Conservation (phyloP, 345 rosid species). For the Syzygium oleosum region DNA sequence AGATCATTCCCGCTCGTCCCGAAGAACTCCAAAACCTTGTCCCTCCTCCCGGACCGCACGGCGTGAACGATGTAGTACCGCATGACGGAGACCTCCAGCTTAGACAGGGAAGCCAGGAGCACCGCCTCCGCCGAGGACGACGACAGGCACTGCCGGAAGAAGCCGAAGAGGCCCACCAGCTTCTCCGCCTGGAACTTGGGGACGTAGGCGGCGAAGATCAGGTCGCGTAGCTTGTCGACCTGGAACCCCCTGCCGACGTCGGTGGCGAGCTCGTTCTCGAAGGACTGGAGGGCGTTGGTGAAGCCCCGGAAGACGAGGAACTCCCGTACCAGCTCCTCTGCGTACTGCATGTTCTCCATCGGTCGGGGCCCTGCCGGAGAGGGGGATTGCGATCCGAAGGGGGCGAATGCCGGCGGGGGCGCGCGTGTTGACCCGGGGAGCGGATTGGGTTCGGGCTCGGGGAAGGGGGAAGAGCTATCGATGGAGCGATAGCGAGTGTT, state of each 20-base stretch:
- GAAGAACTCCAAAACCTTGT: slow-evolving; percentile 49
- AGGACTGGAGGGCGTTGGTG: slow-evolving; percentile 46
- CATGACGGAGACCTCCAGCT: slow-evolving; percentile 43
- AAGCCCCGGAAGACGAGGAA: slow-evolving; percentile 65
- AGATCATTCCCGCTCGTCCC: slow-evolving; percentile 42
- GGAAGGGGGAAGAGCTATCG: not conserved
- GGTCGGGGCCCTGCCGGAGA: not conserved
- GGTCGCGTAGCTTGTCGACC: slow-evolving; percentile 45
- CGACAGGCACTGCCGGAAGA: slow-evolving; percentile 50
- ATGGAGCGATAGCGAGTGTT: not conserved
- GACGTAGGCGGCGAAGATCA: slow-evolving; percentile 47
- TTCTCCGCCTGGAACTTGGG: slow-evolving; percentile 49
- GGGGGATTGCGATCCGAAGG: not conserved
- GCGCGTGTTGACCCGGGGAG: not conserved
- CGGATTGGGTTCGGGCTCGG: not conserved
- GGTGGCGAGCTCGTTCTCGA: slow-evolving; percentile 43
- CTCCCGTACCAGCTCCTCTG: slow-evolving; percentile 64
- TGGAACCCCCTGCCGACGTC: slow-evolving; percentile 63
- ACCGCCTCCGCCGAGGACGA: slow-evolving; percentile 25
- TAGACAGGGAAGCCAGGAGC: slow-evolving; percentile 24
- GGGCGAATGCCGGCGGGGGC: not conserved
- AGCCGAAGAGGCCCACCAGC: slow-evolving; percentile 32
- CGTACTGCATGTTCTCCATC: slow-evolving; percentile 69
- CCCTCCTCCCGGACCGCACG: slow-evolving; percentile 34
- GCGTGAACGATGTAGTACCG: slow-evolving; percentile 43